Evolutionary conservation across 805 yeast genomes (phyloP), one percentile per base, ranked within the genome.

Genomic region (Lachancea quebecensis): DNA sequence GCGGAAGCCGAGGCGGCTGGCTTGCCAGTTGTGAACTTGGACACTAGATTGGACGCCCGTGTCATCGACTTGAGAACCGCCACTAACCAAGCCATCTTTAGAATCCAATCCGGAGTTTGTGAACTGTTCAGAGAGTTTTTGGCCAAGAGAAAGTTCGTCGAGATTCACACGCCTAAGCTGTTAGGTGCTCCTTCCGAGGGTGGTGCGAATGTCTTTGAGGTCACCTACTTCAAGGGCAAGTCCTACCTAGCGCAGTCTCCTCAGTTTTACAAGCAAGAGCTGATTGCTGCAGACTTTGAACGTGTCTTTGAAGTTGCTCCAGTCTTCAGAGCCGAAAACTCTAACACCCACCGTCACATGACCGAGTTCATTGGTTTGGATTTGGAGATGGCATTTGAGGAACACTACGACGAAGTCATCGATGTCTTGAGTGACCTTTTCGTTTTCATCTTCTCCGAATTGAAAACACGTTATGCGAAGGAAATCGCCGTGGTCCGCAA

Each of bases 271-370:
- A 93, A 93, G 74, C 98, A 93, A 73, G 96, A 91, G 77, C 79
- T 91, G 67, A 93, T 93, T 70, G 96, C 97, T 39, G 95, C 95
- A 49, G 99, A 93, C 72, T 93, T 91, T 59, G 99, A 93, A 74
- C 81, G 79, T 60, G 99, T 93, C 40, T 93, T 80, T 65, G 99
- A 93, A 73, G 77, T 93, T 60, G 98, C 93, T 1, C 98, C 99
- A 32, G 98, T 93, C 37, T 93, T 93, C 79, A 81, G 99, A 71
- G 99, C 99, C 47, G 99, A 93, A 70, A 91, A 93, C 76, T 91
- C 98, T 50, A 90, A 93, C 74, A 91, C 99, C 16, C 98, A 93
- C 69, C 90, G 99, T 73, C 99, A 93, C 70, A 83, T 93, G 95
- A 93, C 99, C 46, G 99, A 93, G 71, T 93, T 93, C 67, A 85